phyloP scores from a whole-genome alignment of 106 monocot species.

The Iris macrosiphon region DNA sequence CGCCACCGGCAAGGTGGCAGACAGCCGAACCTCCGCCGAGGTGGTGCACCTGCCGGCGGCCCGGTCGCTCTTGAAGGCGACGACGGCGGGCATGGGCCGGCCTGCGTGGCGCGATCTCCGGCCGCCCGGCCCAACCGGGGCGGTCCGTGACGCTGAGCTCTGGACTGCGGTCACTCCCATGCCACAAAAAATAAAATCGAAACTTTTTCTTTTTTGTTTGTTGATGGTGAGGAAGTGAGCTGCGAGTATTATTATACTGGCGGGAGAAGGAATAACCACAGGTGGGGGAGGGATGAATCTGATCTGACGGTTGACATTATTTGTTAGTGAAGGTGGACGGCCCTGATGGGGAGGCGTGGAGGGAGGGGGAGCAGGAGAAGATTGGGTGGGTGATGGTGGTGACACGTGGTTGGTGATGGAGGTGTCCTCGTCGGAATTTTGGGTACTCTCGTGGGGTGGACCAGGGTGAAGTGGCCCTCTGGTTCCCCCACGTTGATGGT shows the following conservation, averaged over 20 bases:
- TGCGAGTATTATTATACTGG: background rate
- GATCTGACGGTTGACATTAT: background rate
- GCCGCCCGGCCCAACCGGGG: background rate
- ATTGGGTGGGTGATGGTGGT: background rate
- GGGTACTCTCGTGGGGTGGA: background rate
- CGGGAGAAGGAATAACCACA: background rate
- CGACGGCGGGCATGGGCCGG: background rate
- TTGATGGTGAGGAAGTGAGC: background rate
- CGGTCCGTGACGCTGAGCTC: constrained; percentile 36
- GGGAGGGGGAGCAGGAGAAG: background rate
- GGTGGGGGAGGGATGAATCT: background rate
- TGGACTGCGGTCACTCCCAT: constrained; percentile 55
- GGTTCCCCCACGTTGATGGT: background rate
- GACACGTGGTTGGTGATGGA: background rate
- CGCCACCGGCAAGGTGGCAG: constrained; percentile 10
- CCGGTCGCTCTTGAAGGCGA: constrained; percentile 33
- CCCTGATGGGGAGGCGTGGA: background rate
- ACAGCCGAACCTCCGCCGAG: constrained; percentile 9
- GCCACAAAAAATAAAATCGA: background rate
- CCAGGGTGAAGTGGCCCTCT: background rate
- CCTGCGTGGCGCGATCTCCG: too few relatives aligned
- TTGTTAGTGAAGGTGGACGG: background rate
- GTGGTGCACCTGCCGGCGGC: background rate
- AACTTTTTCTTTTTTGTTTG: background rate
- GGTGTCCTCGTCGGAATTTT: background rate